Evolutionary conservation across 169 alveolate species (phyloP).

Genomic region (Eimeria maxima): DNA sequence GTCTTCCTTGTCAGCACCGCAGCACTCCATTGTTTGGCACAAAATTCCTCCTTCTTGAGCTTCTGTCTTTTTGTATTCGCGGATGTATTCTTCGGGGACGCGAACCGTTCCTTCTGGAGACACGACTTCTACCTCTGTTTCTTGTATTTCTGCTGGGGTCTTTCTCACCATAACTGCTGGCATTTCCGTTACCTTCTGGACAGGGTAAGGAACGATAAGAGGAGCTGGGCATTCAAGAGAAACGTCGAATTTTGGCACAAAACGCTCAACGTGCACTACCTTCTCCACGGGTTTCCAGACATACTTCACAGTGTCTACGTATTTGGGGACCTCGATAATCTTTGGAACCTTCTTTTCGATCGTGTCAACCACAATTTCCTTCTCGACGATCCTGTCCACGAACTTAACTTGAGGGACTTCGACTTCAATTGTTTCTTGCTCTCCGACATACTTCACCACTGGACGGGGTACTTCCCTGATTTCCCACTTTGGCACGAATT

Average conservation of each 20-base stretch:
- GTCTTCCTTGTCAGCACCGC: constrained; percentile 72
- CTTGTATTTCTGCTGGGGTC: constrained; percentile 84
- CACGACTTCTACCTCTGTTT: constrained; percentile 82
- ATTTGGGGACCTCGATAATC: constrained; percentile 91
- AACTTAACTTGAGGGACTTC: constrained; percentile 92
- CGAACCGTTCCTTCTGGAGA: constrained; percentile 89
- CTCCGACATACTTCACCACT: constrained; percentile 92
- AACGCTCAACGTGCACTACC: constrained; percentile 90
- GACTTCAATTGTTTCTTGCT: constrained; percentile 90
- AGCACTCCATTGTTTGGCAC: constrained; percentile 77
- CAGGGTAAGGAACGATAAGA: constrained; percentile 92
- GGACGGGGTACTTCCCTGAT: constrained; percentile 93
- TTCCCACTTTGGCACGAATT: constrained; percentile 93
- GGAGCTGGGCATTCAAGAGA: constrained; percentile 93
- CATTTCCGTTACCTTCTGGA: constrained; percentile 90
- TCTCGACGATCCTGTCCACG: constrained; percentile 91
- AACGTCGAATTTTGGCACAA: constrained; percentile 93
- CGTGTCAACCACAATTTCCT: constrained; percentile 92
- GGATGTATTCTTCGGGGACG: constrained; percentile 87
- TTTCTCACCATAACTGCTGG: constrained; percentile 92
- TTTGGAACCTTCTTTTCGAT: constrained; percentile 92
- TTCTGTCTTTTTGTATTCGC: constrained; percentile 69
- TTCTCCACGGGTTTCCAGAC: constrained; percentile 93
- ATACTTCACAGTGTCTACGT: constrained; percentile 91
- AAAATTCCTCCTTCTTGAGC: constrained; percentile 57